Conservation (phyloP, 192 early-diverging fungal genomes). For the Coemansia sp. region DNA sequence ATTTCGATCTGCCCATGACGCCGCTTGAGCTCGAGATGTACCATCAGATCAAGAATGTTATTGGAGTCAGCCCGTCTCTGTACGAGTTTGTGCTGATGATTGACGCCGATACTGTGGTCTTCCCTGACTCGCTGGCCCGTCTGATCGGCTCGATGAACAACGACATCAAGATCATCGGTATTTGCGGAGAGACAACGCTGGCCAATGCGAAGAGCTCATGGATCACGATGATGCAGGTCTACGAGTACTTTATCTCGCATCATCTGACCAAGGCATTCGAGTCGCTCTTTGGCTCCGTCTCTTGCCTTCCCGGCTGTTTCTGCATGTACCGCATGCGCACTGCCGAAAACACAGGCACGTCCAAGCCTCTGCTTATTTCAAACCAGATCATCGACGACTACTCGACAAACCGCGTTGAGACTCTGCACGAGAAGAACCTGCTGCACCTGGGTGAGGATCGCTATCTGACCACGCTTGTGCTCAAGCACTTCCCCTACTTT, state of each 20-base stretch:
- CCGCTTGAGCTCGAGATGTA: constrained; percentile 97
- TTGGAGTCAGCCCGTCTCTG: constrained; percentile 93
- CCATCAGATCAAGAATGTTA: constrained; percentile 98
- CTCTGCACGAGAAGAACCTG: constrained; percentile 98
- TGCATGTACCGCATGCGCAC: constrained; percentile 97
- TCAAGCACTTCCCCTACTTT: constrained; percentile 98
- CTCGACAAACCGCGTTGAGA: constrained; percentile 91
- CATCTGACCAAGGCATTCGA: constrained; percentile 97
- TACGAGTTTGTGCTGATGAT: constrained; percentile 99
- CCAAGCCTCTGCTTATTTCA: constrained; percentile 85
- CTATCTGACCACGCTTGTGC: constrained; percentile 89
- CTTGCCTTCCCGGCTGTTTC: constrained; percentile 99
- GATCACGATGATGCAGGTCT: constrained; percentile 99
- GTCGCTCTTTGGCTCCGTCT: constrained; percentile 95
- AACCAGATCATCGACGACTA: constrained; percentile 92
- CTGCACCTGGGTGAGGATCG: constrained; percentile 98
- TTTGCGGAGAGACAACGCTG: constrained; percentile 94
- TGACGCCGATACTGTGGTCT: constrained; percentile 94
- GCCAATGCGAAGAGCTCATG: constrained; percentile 91
- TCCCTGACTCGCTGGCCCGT: constrained; percentile 86
- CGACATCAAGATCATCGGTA: constrained; percentile 88
- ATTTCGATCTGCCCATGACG: constrained; percentile 90
- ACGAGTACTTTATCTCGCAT: constrained; percentile 98
- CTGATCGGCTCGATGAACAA: constrained; percentile 89
- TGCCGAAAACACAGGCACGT: constrained; percentile 62